phyloP scores from a whole-genome alignment of 106 monocot genomes.

The Acanthochlamys bracteata region DNA sequence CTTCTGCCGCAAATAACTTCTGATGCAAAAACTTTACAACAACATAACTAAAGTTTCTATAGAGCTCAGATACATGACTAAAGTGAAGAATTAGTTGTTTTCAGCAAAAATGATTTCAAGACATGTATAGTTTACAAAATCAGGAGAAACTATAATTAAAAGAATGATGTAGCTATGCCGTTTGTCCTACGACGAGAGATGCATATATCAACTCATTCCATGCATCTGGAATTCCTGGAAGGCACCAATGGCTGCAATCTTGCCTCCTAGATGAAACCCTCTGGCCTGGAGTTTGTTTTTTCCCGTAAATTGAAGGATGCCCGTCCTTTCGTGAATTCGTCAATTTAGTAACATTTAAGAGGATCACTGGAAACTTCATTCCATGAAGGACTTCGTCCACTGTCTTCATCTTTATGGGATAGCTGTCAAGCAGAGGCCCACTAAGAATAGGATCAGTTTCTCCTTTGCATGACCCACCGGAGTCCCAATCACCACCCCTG shows the following conservation, averaged over 20 bases:
- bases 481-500: conserved; percentile 98
- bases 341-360: conserved; percentile 76
- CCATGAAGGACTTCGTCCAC: conserved; percentile 47
- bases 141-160: too few species aligned
- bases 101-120: too few species aligned
- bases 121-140: too few species aligned
- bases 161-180: not conserved
- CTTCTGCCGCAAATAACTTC: too few species aligned
- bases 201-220: conserved; percentile 97
- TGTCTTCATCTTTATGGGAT: conserved; percentile 72
- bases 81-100: too few species aligned
- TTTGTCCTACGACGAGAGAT: conserved; percentile 30
- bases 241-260: conserved; percentile 98
- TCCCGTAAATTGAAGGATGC: conserved; percentile 63
- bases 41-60: too few species aligned
- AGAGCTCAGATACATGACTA: too few species aligned
- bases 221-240: conserved; percentile 92
- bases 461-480: conserved; percentile 72
- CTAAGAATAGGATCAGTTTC: conserved; percentile 43
- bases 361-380: conserved; percentile 54
- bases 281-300: conserved; percentile 12
- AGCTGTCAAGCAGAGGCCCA: conserved; percentile 45
- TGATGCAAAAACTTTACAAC: too few species aligned
- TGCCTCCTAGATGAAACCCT: conserved; percentile 51
- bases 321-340: conserved; percentile 84